Percentiles rank a stretch among this genome's conserved stretches.
Evolutionary conservation across 306 rosid genomes (phyloP).

Genomic region (Ammopiptanthus mongolicus): DNA sequence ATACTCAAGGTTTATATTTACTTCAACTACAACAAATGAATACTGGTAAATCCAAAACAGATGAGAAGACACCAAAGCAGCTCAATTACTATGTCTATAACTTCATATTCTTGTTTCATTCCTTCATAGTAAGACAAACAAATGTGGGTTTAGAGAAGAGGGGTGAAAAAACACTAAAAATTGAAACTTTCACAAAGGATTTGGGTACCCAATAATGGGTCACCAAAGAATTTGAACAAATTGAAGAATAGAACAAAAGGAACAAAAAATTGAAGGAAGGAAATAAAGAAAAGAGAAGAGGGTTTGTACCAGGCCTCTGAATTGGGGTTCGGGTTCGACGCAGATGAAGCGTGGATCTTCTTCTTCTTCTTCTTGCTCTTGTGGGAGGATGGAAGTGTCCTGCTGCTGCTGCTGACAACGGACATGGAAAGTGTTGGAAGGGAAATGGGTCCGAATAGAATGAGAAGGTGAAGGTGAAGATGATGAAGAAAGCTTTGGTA

Average conservation of each 20-base stretch:
- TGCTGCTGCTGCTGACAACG: constrained; percentile 37
- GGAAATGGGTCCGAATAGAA: constrained; percentile 29
- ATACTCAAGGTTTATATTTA: neutral
- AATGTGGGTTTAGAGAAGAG: too few relatives aligned
- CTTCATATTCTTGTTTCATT: neutral
- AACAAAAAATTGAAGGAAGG: neutral
- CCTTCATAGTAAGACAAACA: neutral
- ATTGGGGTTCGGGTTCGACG: constrained; percentile 74
- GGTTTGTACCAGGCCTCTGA: constrained; percentile 61
- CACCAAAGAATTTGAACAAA: neutral
- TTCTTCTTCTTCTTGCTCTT: neutral
- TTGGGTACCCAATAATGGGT: neutral
- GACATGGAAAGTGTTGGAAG: constrained; percentile 26
- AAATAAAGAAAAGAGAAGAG: neutral
- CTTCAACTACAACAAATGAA: constrained; percentile 6
- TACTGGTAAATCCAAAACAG: neutral
- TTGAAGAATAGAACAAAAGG: neutral
- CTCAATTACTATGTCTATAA: neutral
- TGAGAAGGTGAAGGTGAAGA: neutral
- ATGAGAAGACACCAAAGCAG: neutral
- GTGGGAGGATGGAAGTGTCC: constrained; percentile 38
- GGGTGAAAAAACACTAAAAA: neutral
- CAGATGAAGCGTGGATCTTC: constrained; percentile 64
- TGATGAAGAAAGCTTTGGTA: constrained; percentile 25
- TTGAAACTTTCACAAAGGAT: neutral